phyloP scores from a whole-genome alignment of 2,329 filamentous ascomycete genomes.

The Leptographium radiaticola region DNA sequence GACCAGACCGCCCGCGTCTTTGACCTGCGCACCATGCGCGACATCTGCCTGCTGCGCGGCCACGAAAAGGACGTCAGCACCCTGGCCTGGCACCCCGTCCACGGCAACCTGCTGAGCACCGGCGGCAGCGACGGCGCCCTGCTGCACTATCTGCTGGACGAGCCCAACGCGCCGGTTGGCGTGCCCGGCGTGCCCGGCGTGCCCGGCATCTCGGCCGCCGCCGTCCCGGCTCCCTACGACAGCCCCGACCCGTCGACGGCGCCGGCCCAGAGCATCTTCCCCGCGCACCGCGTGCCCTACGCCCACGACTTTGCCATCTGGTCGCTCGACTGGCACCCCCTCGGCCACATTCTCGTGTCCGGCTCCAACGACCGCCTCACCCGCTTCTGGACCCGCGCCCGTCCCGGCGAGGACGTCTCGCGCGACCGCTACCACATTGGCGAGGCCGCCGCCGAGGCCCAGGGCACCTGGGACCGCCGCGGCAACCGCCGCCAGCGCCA shows the following conservation, averaged over 20 bases:
- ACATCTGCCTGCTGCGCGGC: slow-evolving; percentile 83
- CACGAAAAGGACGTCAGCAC: slow-evolving; percentile 96
- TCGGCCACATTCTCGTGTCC: slow-evolving; percentile 88
- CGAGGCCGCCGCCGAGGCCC: slow-evolving; percentile 80
- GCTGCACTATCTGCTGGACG: slow-evolving; percentile 90
- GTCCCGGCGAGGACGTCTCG: slow-evolving; percentile 72
- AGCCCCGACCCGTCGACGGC: slow-evolving; percentile 65
- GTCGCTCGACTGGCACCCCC: slow-evolving; percentile 95
- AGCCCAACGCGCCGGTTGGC: slow-evolving; percentile 64
- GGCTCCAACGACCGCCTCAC: slow-evolving; percentile 95
- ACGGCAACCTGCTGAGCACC: slow-evolving; percentile 77
- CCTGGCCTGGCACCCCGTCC: slow-evolving; percentile 85
- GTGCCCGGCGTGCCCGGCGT: background rate
- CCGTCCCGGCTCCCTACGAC: slow-evolving; percentile 73
- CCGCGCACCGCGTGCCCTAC: slow-evolving; percentile 73
- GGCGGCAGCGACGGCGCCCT: slow-evolving; percentile 83
- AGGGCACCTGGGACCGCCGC: slow-evolving; percentile 84
- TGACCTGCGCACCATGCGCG: slow-evolving; percentile 95
- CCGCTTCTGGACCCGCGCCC: slow-evolving; percentile 85
- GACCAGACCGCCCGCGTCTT: slow-evolving; percentile 91
- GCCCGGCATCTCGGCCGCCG: slow-evolving; percentile 33
- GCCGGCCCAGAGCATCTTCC: slow-evolving; percentile 80
- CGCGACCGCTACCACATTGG: slow-evolving; percentile 94
- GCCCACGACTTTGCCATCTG: slow-evolving; percentile 94
- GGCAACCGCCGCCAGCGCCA: slow-evolving; percentile 66